These are phyloP conservation scores for Macrolepiota dolichaula DNA, from an alignment of 768 basidiomycete species.

Conservation along the genomic window DNA sequence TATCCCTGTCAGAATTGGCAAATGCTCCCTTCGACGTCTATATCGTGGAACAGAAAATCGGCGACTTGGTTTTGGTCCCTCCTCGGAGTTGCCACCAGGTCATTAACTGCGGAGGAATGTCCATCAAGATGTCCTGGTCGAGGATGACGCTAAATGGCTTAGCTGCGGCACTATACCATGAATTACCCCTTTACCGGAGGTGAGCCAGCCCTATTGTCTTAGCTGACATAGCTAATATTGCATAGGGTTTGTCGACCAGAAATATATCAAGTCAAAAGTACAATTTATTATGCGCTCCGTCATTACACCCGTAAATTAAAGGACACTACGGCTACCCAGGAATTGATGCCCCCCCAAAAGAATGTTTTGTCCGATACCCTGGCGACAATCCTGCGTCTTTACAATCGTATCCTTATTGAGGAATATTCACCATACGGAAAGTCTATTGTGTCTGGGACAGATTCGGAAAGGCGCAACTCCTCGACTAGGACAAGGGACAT, in stretches of 20 bases:
- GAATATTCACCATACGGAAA: constrained; percentile 29
- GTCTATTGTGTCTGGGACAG: neutral
- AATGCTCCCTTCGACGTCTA: constrained; percentile 68
- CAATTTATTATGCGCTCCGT: constrained; percentile 52
- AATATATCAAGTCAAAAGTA: constrained; percentile 71
- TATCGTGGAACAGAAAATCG: constrained; percentile 67
- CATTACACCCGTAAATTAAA: constrained; percentile 26
- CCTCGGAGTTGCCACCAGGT: constrained; percentile 83
- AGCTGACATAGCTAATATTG: neutral
- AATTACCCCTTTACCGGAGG: constrained; percentile 81
- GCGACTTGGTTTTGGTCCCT: constrained; percentile 80
- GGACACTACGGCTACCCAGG: constrained; percentile 9
- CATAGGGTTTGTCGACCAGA: constrained; percentile 77
- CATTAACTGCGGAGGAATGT: constrained; percentile 75
- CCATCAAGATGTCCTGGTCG: constrained; percentile 84
- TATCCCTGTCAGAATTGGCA: constrained; percentile 59
- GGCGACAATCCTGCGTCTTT: constrained; percentile 37
- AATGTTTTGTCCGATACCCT: constrained; percentile 21
- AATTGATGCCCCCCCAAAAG: neutral
- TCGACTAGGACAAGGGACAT: neutral
- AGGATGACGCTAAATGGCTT: constrained; percentile 73
- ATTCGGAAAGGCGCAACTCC: neutral
- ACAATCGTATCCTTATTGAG: constrained; percentile 48
- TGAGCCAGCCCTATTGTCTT: constrained; percentile 23
- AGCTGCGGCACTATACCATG: constrained; percentile 58